Evolutionary conservation across 257 asterid genomes (phyloP), one percentile per base, ranked within the genome.

Genomic region (Nicotiana paniculata): DNA sequence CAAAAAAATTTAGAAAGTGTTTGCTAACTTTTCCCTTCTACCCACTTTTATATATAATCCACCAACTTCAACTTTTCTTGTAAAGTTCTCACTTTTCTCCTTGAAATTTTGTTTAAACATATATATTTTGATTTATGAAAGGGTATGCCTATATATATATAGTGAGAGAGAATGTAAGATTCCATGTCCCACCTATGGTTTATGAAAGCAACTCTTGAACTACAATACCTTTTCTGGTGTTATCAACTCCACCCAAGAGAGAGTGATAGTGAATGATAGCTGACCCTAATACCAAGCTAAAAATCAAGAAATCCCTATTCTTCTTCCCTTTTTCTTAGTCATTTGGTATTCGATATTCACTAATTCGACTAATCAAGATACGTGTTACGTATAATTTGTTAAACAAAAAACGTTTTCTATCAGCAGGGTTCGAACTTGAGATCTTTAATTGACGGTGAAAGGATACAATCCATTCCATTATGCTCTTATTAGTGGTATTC

Each of bases 41-140:
- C 93, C 97, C 97, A 93, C 95, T 95, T 93, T 87, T 92, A 87
- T 91, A 93, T 92, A 88, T 83, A 84, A 82, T 57, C 81, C 79
- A 53, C 82, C 88, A 85, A 68, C 83, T 64, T 83, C 87, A 84
- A 64, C 83, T 63, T 83, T 74, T 66, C 51, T 82, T 43, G 58
- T 33, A 81, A 59, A 78, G 82, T 58, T 59, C n/a, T 48, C 26
- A 53, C 28, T 28, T 32, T 16, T 33, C 68, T 32, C 69, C n/a
- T 12, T 68, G 16, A 28, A 58, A 35, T 21, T 15, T 77, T 43
- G 6, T 81, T 77, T 67, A 70, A 61, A 59, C 76, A 51, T 80
- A 48, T 82, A 46, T 32, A 70, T 63, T 74, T 74, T 77, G 7
- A 55, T 81, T 59, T 9, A 4, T 54, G 57, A 1, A 66, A 58